Percentiles rank a stretch among this genome's conserved stretches.
Evolutionary conservation across 108 stramenopile species (phyloP).

Genomic region (Pseudonitzschia multistriata): DNA sequence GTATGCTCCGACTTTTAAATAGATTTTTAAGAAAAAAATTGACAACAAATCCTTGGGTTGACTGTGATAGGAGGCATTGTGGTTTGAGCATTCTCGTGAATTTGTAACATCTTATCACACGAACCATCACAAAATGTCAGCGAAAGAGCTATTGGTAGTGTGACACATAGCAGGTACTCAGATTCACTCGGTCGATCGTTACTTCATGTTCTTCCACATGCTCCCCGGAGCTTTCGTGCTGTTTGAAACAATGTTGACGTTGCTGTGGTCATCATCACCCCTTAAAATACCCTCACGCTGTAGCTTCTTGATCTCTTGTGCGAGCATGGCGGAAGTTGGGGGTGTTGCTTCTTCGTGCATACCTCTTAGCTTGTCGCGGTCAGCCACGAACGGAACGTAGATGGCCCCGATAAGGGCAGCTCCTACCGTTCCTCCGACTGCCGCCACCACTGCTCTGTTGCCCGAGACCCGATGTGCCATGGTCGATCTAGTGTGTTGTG

Average conservation of each 20-base stretch:
- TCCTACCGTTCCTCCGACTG: slow-evolving; percentile 29
- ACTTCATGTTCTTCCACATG: slow-evolving; percentile 31
- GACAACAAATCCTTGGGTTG: too few species aligned
- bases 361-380: slow-evolving; percentile 47
- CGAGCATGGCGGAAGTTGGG: slow-evolving; percentile 41
- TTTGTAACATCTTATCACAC: too few species aligned
- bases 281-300: slow-evolving; percentile 34
- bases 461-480: slow-evolving; percentile 32
- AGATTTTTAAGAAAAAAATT: too few species aligned
- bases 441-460: slow-evolving; percentile 26
- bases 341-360: slow-evolving; percentile 42
- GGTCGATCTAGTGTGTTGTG: too few species aligned
- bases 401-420: slow-evolving; percentile 29
- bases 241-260: neutral
- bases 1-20: too few species aligned
- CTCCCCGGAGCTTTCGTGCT: slow-evolving; percentile 25
- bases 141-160: neutral
- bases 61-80: too few species aligned
- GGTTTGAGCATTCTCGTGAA: too few species aligned
- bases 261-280: slow-evolving; percentile 26
- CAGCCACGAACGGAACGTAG: slow-evolving; percentile 47
- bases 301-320: slow-evolving; percentile 38
- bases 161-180: neutral
- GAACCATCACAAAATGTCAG: too few species aligned
- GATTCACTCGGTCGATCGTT: neutral